These are phyloP conservation scores for Tolypocladium endophyticum DNA, from an alignment of 2,329 filamentous ascomycete genomes.

Conservation along the genomic window DNA sequence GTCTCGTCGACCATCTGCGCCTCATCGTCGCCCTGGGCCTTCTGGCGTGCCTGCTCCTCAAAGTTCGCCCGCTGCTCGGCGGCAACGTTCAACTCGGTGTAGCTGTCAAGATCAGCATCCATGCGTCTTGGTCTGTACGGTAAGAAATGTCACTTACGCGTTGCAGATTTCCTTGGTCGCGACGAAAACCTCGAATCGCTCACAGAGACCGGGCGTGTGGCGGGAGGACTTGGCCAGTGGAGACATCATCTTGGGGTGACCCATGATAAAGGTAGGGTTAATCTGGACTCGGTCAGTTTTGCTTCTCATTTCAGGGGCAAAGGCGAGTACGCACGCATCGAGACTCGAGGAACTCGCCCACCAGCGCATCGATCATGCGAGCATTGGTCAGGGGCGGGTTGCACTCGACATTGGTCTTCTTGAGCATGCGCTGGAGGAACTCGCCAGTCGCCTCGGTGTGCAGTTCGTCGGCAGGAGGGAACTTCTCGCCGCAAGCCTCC, in stretches of 20 bases:
- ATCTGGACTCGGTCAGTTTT: conserved; percentile 24
- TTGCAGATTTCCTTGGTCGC: conserved; percentile 73
- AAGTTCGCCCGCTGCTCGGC: conserved; percentile 80
- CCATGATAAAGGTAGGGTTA: conserved; percentile 61
- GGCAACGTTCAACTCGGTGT: conserved; percentile 89
- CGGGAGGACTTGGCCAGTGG: conserved; percentile 95
- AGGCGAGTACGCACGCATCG: conserved; percentile 46
- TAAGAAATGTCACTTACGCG: conserved; percentile 34
- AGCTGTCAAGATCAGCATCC: conserved; percentile 23
- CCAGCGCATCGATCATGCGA: conserved; percentile 91
- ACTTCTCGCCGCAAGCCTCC: conserved; percentile 82
- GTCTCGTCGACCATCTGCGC: conserved; percentile 94
- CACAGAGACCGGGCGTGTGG: conserved; percentile 69
- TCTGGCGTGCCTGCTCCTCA: conserved; percentile 92
- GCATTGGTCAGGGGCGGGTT: conserved; percentile 84
- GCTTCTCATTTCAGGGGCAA: neutral
- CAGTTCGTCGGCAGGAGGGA: conserved; percentile 78
- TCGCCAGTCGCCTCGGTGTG: conserved; percentile 83
- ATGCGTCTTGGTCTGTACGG: neutral
- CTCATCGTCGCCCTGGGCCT: conserved; percentile 94
- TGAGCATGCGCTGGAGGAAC: conserved; percentile 74
- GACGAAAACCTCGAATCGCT: conserved; percentile 96
- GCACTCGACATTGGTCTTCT: conserved; percentile 88
- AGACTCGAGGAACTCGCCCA: conserved; percentile 90
- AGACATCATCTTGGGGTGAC: conserved; percentile 65